Evolutionary conservation across 2,329 filamentous ascomycete species (phyloP).

Genomic region (Blumeriella jaapii): DNA sequence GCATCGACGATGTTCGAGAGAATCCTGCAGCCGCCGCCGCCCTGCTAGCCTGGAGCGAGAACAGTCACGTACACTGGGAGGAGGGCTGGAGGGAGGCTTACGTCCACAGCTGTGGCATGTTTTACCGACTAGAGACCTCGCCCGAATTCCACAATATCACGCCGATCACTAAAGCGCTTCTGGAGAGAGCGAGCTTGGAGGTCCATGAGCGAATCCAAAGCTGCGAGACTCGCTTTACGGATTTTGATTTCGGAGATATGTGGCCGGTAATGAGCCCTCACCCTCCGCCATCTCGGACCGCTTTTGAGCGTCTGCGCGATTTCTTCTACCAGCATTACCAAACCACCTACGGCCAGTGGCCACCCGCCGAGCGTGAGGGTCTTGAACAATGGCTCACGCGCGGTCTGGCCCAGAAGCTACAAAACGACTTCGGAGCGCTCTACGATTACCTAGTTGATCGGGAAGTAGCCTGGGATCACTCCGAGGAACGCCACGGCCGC

Average conservation of each 20-base stretch:
- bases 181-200: conserved; percentile 50
- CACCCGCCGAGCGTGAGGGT: conserved; percentile 33
- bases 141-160: conserved; percentile 48
- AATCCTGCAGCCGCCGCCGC: conserved; percentile 48
- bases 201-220: conserved; percentile 50
- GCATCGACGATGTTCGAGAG: conserved; percentile 52
- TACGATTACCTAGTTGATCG: conserved; percentile 63
- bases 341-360: conserved; percentile 48
- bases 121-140: conserved; percentile 36
- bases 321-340: conserved; percentile 51
- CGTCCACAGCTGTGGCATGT: conserved; percentile 55
- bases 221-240: conserved; percentile 47
- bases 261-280: conserved; percentile 37
- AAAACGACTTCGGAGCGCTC: conserved; percentile 54
- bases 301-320: conserved; percentile 46
- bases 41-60: conserved; percentile 55
- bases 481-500: conserved; percentile 46
- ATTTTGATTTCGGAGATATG: conserved; percentile 50
- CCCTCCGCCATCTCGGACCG: conserved; percentile 29
- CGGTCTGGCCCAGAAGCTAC: conserved; percentile 42
- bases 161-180: conserved; percentile 48
- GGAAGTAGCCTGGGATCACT: conserved; percentile 52
- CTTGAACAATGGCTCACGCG: conserved; percentile 50
- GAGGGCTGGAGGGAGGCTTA: conserved; percentile 59
- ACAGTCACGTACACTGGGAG: conserved; percentile 46